A percentile compares a stretch with the other conserved stretches of the same genome.
Conservation (phyloP, 2,329 filamentous ascomycete species). For the Xylaria arbuscula region DNA sequence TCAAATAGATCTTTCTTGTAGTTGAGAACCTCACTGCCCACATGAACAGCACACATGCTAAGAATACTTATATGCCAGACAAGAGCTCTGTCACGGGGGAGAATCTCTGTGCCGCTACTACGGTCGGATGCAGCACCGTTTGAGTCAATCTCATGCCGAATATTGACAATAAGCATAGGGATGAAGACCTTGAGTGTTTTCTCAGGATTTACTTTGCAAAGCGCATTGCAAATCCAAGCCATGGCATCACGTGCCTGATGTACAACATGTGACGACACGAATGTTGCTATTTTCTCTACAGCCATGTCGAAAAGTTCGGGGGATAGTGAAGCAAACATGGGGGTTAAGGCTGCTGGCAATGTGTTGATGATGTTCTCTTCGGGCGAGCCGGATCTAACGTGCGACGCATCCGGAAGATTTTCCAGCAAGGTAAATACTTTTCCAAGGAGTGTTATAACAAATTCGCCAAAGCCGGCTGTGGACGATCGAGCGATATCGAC, state of each 20-base stretch:
- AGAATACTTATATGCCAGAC: conserved; percentile 98
- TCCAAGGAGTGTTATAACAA: conserved; percentile 87
- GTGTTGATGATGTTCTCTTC: conserved; percentile 98
- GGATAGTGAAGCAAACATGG: conserved; percentile 88
- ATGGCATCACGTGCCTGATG: conserved; percentile 97
- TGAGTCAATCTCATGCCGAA: conserved; percentile 95
- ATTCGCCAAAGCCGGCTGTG: conserved; percentile 92
- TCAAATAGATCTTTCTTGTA: conserved; percentile 91
- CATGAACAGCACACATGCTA: conserved; percentile 97
- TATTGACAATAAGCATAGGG: conserved; percentile 89
- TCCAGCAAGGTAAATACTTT: conserved; percentile 96
- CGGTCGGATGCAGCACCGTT: conserved; percentile 95
- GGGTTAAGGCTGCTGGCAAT: conserved; percentile 88
- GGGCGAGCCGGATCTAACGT: conserved; percentile 88
- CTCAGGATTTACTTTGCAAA: conserved; percentile 95
- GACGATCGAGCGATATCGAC: conserved; percentile 90
- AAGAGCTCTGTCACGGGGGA: conserved; percentile 89
- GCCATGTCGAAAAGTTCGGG: conserved; percentile 93
- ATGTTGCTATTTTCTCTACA: conserved; percentile 89
- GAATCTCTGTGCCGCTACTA: conserved; percentile 91
- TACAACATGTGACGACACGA: conserved; percentile 93
- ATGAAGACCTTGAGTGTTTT: conserved; percentile 92
- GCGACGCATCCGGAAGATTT: conserved; percentile 90
- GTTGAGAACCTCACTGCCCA: conserved; percentile 87
- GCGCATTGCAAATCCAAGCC: conserved; percentile 96